Conservation (phyloP, 139 green algal species). For the Micromonas commoda region DNA sequence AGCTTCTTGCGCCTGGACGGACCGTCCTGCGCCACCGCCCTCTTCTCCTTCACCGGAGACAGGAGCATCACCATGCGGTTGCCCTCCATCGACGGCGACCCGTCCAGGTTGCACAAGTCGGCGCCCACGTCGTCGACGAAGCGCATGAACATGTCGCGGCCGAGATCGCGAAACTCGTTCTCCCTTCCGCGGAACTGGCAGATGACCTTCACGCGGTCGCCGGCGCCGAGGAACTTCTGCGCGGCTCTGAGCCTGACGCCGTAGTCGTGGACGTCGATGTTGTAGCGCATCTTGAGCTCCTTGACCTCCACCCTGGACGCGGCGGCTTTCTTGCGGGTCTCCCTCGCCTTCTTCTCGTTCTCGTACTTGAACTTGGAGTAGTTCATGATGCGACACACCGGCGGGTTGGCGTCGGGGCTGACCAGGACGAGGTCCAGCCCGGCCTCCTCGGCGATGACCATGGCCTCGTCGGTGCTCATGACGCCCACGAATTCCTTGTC, state of each 20-base stretch:
- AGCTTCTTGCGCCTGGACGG: background rate
- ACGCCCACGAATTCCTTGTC: slow-evolving; percentile 35
- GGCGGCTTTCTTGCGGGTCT: slow-evolving; percentile 30
- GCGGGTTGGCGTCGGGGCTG: slow-evolving; percentile 31
- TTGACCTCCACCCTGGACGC: slow-evolving; percentile 29
- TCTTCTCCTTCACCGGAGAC: background rate
- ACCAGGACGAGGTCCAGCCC: slow-evolving; percentile 38
- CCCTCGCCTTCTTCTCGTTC: slow-evolving; percentile 36
- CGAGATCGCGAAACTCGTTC: slow-evolving; percentile 35
- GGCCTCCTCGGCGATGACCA: slow-evolving; percentile 22
- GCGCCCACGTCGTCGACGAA: slow-evolving; percentile 25
- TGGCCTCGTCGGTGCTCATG: slow-evolving; percentile 27
- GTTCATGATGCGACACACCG: slow-evolving; percentile 34
- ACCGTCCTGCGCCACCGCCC: background rate
- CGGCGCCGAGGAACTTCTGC: slow-evolving; percentile 30
- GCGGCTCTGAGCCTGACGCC: slow-evolving; percentile 20
- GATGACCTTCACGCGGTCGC: slow-evolving; percentile 30
- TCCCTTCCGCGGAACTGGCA: slow-evolving; percentile 32
- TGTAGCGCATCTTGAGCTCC: slow-evolving; percentile 37
- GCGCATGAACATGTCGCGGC: slow-evolving; percentile 26
- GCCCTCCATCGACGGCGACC: slow-evolving; percentile 23
- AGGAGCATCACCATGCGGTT: slow-evolving; percentile 32
- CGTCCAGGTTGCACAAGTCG: slow-evolving; percentile 15
- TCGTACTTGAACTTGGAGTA: slow-evolving; percentile 40
- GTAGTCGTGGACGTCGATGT: slow-evolving; percentile 39